Base-by-base conservation (phyloP, 768 basidiomycete species). In the Sutorius australiensis region DNA sequence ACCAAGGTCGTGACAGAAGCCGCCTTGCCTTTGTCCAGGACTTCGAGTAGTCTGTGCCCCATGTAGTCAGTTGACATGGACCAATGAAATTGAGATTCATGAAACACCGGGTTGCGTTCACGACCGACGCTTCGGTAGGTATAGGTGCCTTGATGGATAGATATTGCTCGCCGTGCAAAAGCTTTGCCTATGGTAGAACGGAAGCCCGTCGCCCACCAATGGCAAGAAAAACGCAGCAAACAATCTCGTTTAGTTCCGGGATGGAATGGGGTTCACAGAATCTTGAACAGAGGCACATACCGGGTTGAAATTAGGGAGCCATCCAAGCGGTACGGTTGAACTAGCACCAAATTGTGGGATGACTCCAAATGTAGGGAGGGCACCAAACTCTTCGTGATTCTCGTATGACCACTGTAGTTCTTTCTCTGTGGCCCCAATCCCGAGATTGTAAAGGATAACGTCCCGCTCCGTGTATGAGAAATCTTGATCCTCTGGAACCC, bases 161-260 rank as follows among this genome's bases (percentile, higher is more conserved):
- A 70, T 92, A 98, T 64, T 98, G 97, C 67, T 99, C 97, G 41
- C 97, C 97, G 67, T 99, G 97, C 16, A 99, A 80, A n/a, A 99
- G 77, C 72, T 92, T 98, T 43, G 94, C 92, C 92, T 93, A 55
- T 2, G 45, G 39, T 12, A 13, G 16, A 40, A 38, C 10, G 21
- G 12, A 9, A 24, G 21, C 17, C 19, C 42, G 54, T 27, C 46
- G 27, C 27, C 47, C 32, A 16, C 53, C 37, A 53, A 48, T 37
- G 14, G 30, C 41, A 32, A 17, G 27, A 10, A 8, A 21, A 40
- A 32, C 30, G 13, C 6, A 57, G 54, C 39, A 17, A 42, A 46
- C 34, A 16, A 49, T 6, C 14, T 30, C 31, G 48, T 47, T 53
- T 32, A 55, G 34, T 34, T 13, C 3, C 24, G 37, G 21, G 7